Base-by-base conservation (phyloP, 108 stramenopile genomes). In the Asterionellopsis glacialis region DNA sequence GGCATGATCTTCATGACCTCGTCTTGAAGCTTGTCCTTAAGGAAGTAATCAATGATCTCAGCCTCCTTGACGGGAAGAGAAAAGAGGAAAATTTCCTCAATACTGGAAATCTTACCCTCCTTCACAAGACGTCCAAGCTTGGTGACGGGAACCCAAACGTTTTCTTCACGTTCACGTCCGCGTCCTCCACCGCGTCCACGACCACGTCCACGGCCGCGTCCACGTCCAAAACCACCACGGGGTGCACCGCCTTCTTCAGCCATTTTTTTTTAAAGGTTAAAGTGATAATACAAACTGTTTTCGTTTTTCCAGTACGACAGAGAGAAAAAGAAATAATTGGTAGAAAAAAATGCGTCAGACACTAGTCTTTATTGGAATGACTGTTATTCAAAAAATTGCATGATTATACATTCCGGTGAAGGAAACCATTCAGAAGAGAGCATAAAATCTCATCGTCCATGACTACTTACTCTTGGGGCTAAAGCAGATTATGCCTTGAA, bases 1-100 rank as follows among this genome's bases (percentile, higher is more conserved):
- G 99, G 98, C 96, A 98, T 97, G 93, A 99, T 99, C 94, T 98
- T 99, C 99, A 99, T 99, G 55, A 99, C 99, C 80, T 99, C 99
- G 73, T 99, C 99, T 68, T 93, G 91, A 57, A 99, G 96, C 77
- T 91, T 90, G 70, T 95, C 94, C 83, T 91, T 90, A 51, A 93
- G 76, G 81, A 95, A 95, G 72, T 82, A 88, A 67, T 99, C 99
- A 64, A 99, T 96, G 73, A 99, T 99, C 74, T 98, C 96, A 51
- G 93, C 93, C 85, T 99, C 99, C 96, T 99, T 98, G 73, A 99
- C 95, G 50, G 97, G 97, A 68, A 99, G 88, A 73, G 96, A 96
- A 83, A 92, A 98, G 57, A 98, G 92, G 84, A 97, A 99, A 76
- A 99, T 98, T 74, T 99, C 97, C 84, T 99, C 99, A 52, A 99